A percentile compares a stretch with the other conserved stretches of the same genome.
Conservation (phyloP, 495 filamentous ascomycete genomes). For the Clohesyomyces aquaticus region DNA sequence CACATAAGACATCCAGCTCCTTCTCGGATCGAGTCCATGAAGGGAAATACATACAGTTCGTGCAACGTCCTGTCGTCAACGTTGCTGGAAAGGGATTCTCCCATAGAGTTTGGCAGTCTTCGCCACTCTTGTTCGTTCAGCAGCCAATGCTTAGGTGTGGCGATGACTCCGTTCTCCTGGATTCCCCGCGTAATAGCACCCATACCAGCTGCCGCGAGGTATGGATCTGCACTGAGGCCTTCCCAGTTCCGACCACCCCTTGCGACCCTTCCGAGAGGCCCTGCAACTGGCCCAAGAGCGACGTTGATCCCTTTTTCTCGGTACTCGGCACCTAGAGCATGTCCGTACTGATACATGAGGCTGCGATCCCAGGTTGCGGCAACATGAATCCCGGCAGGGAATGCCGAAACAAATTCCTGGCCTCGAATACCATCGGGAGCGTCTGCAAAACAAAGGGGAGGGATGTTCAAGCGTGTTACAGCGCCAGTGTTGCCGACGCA, state of each 20-base stretch:
- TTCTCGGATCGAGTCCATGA: conserved; percentile 42
- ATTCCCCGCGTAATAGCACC: background rate
- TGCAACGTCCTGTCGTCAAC: conserved; percentile 47
- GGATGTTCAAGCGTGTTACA: conserved; percentile 59
- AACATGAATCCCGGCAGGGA: conserved; percentile 29
- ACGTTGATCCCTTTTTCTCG: conserved; percentile 38
- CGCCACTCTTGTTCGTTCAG: conserved; percentile 38
- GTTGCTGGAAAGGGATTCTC: conserved; percentile 18
- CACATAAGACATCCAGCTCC: conserved; percentile 44
- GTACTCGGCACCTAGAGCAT: conserved; percentile 39
- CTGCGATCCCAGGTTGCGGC: conserved; percentile 29
- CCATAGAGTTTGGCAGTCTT: conserved; percentile 12
- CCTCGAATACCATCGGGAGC: conserved; percentile 63
- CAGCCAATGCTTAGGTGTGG: conserved; percentile 36
- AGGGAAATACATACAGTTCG: conserved; percentile 47
- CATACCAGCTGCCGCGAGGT: background rate
- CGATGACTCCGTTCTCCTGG: conserved; percentile 5
- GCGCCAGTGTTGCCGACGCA: conserved; percentile 58
- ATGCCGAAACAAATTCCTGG: conserved; percentile 62
- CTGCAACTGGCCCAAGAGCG: conserved; percentile 56
- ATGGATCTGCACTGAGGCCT: conserved; percentile 48
- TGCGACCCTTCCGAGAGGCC: conserved; percentile 57
- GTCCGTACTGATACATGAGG: conserved; percentile 33
- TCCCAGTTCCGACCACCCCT: conserved; percentile 62
- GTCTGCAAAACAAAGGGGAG: conserved; percentile 66